phyloP scores from a whole-genome alignment of 306 rosid species.

The Astragalus glycyphyllos region DNA sequence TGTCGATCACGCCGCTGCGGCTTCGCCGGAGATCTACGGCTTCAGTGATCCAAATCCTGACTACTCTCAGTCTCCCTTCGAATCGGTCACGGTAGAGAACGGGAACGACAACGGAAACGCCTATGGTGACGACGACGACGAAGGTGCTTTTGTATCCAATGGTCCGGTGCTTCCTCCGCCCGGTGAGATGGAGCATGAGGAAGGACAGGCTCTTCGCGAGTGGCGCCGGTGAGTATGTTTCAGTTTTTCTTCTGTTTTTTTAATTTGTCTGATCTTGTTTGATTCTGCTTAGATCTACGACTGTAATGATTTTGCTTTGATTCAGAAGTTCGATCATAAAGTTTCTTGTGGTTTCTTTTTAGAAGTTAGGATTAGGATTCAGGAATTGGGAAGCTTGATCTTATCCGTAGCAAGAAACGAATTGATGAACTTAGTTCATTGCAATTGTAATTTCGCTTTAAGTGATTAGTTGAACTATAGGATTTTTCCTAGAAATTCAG shows the following conservation, averaged over 20 bases:
- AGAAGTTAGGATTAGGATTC: conserved; percentile 15
- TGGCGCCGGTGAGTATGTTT: conserved; percentile 90
- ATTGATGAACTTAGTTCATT: conserved; percentile 34
- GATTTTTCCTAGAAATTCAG: conserved; percentile 25
- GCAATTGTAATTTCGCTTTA: conserved; percentile 32
- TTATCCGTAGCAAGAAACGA: conserved; percentile 25
- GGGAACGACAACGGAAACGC: conserved; percentile 69
- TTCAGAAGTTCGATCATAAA: conserved; percentile 10
- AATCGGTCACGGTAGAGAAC: conserved; percentile 64
- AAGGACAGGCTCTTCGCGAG: conserved; percentile 91
- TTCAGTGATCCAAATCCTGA: conserved; percentile 71
- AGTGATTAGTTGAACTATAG: conserved; percentile 32
- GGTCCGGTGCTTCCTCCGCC: conserved; percentile 95
- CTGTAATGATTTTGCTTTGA: conserved; percentile 42
- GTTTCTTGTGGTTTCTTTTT: not conserved
- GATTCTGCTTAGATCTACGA: conserved; percentile 52
- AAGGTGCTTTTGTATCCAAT: conserved; percentile 72
- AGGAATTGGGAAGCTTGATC: conserved; percentile 34
- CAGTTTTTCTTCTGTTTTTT: conserved; percentile 30
- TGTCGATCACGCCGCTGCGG: conserved; percentile 59
- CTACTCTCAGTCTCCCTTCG: conserved; percentile 81
- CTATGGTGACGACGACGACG: conserved; percentile 61
- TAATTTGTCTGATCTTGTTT: conserved; percentile 48
- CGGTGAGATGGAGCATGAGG: conserved; percentile 78
- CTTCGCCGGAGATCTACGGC: conserved; percentile 79